phyloP scores from a whole-genome alignment of 2,329 filamentous ascomycete genomes.

The Alternaria arbusti region DNA sequence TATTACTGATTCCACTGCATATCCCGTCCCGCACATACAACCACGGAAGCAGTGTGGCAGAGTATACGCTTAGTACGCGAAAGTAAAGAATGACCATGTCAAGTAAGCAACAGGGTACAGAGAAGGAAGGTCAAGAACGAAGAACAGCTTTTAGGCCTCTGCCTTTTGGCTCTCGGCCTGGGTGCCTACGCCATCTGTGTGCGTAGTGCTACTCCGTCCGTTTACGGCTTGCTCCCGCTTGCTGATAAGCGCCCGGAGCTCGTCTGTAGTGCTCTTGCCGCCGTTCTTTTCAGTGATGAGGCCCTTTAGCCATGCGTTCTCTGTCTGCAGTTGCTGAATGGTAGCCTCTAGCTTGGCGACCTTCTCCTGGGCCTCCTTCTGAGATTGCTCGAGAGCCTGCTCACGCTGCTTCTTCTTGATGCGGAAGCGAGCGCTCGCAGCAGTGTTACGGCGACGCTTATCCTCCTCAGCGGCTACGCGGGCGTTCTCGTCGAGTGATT shows the following conservation, averaged over 20 bases:
- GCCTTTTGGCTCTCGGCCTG: conserved; percentile 37
- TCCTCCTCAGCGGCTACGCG: conserved; percentile 59
- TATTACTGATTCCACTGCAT: neutral
- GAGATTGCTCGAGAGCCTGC: conserved; percentile 58
- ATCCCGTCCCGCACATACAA: neutral
- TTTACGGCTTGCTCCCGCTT: conserved; percentile 42
- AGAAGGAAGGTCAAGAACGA: neutral
- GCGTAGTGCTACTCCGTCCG: conserved; percentile 45
- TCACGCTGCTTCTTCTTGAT: conserved; percentile 64
- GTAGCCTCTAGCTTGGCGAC: conserved; percentile 54
- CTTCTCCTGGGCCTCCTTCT: conserved; percentile 59
- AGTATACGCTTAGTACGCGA: neutral
- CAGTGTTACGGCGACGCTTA: conserved; percentile 61
- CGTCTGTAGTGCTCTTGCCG: conserved; percentile 39
- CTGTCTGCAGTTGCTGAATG: conserved; percentile 58
- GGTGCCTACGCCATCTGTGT: conserved; percentile 49
- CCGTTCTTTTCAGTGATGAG: conserved; percentile 59
- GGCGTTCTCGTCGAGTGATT: conserved; percentile 53
- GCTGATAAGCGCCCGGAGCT: conserved; percentile 42
- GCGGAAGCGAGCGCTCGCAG: conserved; percentile 60
- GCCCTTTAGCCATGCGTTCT: conserved; percentile 60
- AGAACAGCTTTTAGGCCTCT: conserved; percentile 35
- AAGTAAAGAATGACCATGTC: neutral
- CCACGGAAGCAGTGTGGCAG: neutral
- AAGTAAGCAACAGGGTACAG: neutral